Conservation (phyloP, 2,329 filamentous ascomycete species). For the Metarhizium humberi region DNA sequence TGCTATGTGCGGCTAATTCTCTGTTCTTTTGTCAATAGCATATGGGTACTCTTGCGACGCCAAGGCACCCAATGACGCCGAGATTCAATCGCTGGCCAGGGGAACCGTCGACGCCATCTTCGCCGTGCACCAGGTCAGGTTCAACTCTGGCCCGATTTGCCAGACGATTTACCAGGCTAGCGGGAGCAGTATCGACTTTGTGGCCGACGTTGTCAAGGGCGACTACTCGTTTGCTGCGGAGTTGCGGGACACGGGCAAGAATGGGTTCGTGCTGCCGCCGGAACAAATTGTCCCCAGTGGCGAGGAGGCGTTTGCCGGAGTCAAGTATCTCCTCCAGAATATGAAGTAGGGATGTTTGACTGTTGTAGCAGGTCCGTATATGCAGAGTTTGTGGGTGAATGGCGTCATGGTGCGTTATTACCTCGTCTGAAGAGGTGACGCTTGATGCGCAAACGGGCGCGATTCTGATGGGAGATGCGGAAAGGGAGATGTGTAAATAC, state of each 20-base stretch:
- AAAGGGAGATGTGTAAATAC: no score
- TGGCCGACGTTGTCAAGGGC: conserved; percentile 30
- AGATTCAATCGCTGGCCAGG: conserved; percentile 38
- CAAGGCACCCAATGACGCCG: conserved; percentile 33
- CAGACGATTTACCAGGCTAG: conserved; percentile 50
- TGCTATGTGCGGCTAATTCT: conserved; percentile 9
- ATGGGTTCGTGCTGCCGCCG: conserved; percentile 34
- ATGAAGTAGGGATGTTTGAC: conserved; percentile 20
- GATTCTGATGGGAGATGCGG: no score
- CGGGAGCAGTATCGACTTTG: conserved; percentile 36
- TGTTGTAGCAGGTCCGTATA: no score
- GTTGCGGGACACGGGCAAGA: conserved; percentile 25
- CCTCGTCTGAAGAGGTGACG: no score
- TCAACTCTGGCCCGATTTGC: conserved; percentile 44
- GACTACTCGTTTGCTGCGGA: conserved; percentile 32
- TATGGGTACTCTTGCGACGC: conserved; percentile 51
- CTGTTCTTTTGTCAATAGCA: conserved; percentile 32
- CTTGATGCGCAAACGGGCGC: no score
- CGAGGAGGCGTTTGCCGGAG: conserved; percentile 33
- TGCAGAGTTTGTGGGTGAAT: no score
- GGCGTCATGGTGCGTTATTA: no score
- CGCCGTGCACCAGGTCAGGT: conserved; percentile 28
- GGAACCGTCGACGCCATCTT: conserved; percentile 41
- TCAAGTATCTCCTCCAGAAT: conserved; percentile 49
- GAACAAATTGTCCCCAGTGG: conserved; percentile 32